These are phyloP conservation scores for Kluyveromyces aestuarii DNA, from an alignment of 805 yeast species.

Conservation along the genomic window DNA sequence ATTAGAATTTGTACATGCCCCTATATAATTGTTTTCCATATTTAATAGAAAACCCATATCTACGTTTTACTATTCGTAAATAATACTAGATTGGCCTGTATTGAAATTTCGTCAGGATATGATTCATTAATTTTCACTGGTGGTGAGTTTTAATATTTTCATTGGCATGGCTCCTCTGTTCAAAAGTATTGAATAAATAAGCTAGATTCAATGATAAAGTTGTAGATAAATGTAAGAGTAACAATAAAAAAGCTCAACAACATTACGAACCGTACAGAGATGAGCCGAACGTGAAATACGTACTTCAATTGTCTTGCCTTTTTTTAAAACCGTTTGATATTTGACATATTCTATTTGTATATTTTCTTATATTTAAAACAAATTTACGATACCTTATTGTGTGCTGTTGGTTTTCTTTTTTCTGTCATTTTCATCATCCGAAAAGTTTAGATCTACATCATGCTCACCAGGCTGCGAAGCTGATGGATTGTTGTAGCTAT, in stretches of 20 bases:
- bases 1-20: background rate
- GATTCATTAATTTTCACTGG: no score
- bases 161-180: no score
- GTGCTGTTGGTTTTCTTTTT: background rate
- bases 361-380: background rate
- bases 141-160: no score
- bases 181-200: no score
- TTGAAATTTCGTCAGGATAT: background rate
- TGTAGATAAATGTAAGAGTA: no score
- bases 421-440: conserved; percentile 21
- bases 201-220: no score
- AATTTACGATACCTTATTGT: background rate
- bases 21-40: background rate
- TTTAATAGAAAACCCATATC: background rate
- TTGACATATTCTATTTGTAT: background rate
- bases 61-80: background rate
- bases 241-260: no score
- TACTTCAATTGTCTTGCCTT: background rate
- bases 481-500: conserved; percentile 26
- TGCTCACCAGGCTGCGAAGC: conserved; percentile 5
- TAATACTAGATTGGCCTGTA: background rate
- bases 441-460: conserved; percentile 22
- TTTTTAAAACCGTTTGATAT: background rate
- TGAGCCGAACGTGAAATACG: no score
- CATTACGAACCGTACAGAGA: no score